Percentiles rank a stretch among this genome's conserved stretches.
Conservation (phyloP, 179 eudicot species). For the Drosera spatulata region DNA sequence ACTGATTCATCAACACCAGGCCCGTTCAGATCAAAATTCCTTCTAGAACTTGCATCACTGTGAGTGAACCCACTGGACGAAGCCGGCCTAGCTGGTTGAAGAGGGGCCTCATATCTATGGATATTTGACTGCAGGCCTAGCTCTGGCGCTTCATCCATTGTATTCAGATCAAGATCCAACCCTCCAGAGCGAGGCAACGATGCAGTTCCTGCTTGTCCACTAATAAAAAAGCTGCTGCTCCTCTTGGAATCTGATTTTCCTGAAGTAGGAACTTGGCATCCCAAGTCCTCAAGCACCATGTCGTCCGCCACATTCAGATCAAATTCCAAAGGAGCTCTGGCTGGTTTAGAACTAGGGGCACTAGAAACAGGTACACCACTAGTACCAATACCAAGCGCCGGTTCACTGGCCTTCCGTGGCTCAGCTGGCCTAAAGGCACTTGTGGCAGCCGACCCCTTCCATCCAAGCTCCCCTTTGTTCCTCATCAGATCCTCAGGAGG, state of each 20-base stretch:
- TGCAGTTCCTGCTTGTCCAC: background rate
- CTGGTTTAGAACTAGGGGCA: conserved; percentile 18
- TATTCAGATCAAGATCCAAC: conserved; percentile 78
- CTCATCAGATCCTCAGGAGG: conserved; percentile 24
- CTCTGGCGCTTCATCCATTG: conserved; percentile 58
- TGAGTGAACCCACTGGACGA: conserved; percentile 23
- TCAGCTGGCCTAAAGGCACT: conserved; percentile 86
- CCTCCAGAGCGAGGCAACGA: conserved; percentile 28
- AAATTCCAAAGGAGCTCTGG: conserved; percentile 35
- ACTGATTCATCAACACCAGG: conserved; percentile 53
- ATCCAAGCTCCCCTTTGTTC: conserved; percentile 26
- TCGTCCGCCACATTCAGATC: conserved; percentile 71
- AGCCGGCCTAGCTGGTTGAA: conserved; percentile 15
- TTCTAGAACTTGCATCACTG: conserved; percentile 30
- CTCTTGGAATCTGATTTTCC: conserved; percentile 4
- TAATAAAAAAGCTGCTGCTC: too few species aligned
- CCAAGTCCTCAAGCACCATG: conserved; percentile 36
- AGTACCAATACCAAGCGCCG: conserved; percentile 4
- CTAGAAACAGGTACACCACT: conserved; percentile 16
- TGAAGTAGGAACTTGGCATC: conserved; percentile 19
- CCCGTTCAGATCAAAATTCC: conserved; percentile 89
- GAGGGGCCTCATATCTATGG: conserved; percentile 17
- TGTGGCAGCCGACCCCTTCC: conserved; percentile 46
- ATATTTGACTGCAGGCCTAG: conserved; percentile 20
- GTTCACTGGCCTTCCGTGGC: conserved; percentile 19